phyloP scores from a whole-genome alignment of 2,329 filamentous ascomycete genomes.

The Aspergillus sp. region DNA sequence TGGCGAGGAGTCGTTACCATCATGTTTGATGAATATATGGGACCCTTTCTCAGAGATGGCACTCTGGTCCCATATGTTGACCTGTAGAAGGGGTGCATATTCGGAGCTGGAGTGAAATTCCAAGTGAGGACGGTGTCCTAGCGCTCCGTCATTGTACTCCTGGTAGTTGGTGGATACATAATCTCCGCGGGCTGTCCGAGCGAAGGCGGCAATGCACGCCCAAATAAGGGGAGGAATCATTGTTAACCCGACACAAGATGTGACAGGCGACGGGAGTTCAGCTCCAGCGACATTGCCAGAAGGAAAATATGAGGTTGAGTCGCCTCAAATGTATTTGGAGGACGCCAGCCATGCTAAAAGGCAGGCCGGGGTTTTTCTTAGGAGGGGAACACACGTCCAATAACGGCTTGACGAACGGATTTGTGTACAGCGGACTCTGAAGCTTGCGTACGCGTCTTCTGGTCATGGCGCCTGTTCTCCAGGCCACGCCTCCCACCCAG shows the following conservation, averaged over 20 bases:
- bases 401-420: background rate
- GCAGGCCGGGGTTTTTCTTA: background rate
- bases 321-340: background rate
- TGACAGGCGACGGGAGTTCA: background rate
- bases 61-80: constrained; percentile 8
- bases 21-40: constrained; percentile 14
- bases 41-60: constrained; percentile 10
- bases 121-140: constrained; percentile 13
- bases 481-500: background rate
- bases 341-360: background rate
- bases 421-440: background rate
- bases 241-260: background rate
- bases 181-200: background rate
- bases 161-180: constrained; percentile 5
- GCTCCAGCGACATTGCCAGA: background rate
- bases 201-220: background rate
- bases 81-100: constrained; percentile 11
- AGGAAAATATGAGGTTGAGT: background rate
- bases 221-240: constrained; percentile 6
- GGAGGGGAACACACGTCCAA: background rate
- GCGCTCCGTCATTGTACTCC: constrained; percentile 5
- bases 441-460: background rate
- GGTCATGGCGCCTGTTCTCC: background rate
- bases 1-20: constrained; percentile 12
- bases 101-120: constrained; percentile 13